These are phyloP conservation scores for Paracoccidioides brasiliensis DNA, from an alignment of 2,329 filamentous ascomycete genomes.

Conservation along the genomic window DNA sequence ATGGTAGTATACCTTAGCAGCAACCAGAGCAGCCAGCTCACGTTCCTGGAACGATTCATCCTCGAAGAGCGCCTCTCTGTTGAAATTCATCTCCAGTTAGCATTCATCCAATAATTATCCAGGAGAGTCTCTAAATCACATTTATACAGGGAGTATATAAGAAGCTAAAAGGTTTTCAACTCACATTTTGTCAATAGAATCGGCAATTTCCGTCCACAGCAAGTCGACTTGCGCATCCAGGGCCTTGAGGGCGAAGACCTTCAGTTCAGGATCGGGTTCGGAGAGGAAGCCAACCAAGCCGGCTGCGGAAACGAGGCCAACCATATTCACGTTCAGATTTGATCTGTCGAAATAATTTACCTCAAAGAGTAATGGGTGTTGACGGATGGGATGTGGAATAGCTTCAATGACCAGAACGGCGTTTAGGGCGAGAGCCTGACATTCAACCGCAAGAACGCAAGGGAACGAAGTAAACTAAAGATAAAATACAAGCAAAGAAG, in stretches of 20 bases:
- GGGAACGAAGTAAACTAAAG: not conserved
- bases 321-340: slow-evolving; percentile 46
- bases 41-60: slow-evolving; percentile 90
- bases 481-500: not conserved
- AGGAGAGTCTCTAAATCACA: not conserved
- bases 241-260: slow-evolving; percentile 86
- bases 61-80: slow-evolving; percentile 91
- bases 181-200: slow-evolving; percentile 85
- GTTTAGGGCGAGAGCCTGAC: no score
- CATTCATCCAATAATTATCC: not conserved
- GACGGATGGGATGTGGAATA: not conserved
- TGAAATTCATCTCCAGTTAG: slow-evolving; percentile 7
- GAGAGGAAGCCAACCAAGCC: slow-evolving; percentile 91
- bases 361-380: not conserved
- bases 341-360: not conserved
- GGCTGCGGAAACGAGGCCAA: slow-evolving; percentile 83
- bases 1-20: slow-evolving; percentile 97
- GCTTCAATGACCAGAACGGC: not conserved
- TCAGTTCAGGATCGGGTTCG: slow-evolving; percentile 87
- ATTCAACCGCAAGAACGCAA: not conserved
- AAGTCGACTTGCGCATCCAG: slow-evolving; percentile 95
- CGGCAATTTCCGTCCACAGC: slow-evolving; percentile 94
- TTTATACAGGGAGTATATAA: not conserved
- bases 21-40: slow-evolving; percentile 83
- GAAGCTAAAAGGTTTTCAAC: slow-evolving; percentile 15